Evolutionary conservation across 2,329 filamentous ascomycete genomes (phyloP).

Genomic region (Pyrenophora tritici-repentis): DNA sequence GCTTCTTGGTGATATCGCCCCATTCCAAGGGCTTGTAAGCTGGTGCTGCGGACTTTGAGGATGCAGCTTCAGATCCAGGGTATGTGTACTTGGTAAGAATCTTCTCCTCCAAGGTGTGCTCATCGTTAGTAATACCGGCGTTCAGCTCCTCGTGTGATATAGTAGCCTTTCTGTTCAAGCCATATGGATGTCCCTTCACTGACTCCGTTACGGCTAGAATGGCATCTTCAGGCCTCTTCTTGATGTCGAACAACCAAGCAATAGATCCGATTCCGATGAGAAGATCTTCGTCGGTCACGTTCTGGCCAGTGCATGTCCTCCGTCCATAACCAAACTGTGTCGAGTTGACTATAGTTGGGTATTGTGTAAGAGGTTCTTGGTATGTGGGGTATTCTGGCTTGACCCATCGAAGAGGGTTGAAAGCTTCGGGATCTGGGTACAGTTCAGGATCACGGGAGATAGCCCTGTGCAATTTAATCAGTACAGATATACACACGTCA

Average conservation of each 20-base stretch:
- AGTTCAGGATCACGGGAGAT: constrained; percentile 58
- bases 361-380: constrained; percentile 56
- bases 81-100: constrained; percentile 36
- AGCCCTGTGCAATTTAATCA: constrained; percentile 45
- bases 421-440: constrained; percentile 71
- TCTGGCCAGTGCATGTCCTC: constrained; percentile 52
- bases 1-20: constrained; percentile 28
- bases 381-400: constrained; percentile 59
- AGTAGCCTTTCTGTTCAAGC: constrained; percentile 41
- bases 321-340: constrained; percentile 62
- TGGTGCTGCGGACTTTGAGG: constrained; percentile 6
- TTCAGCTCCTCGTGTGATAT: constrained; percentile 47
- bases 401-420: constrained; percentile 66
- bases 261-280: constrained; percentile 51
- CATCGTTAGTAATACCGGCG: constrained; percentile 27
- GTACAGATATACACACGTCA: not conserved
- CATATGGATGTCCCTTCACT: constrained; percentile 22
- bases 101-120: constrained; percentile 29
- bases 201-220: constrained; percentile 10
- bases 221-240: constrained; percentile 21
- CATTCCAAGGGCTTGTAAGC: constrained; percentile 32
- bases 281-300: constrained; percentile 50
- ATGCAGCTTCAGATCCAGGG: constrained; percentile 25
- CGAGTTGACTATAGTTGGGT: constrained; percentile 59
- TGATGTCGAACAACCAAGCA: constrained; percentile 54